Base-by-base conservation (phyloP, 331 rosid genomes). In the Phaseolus coccineus region DNA sequence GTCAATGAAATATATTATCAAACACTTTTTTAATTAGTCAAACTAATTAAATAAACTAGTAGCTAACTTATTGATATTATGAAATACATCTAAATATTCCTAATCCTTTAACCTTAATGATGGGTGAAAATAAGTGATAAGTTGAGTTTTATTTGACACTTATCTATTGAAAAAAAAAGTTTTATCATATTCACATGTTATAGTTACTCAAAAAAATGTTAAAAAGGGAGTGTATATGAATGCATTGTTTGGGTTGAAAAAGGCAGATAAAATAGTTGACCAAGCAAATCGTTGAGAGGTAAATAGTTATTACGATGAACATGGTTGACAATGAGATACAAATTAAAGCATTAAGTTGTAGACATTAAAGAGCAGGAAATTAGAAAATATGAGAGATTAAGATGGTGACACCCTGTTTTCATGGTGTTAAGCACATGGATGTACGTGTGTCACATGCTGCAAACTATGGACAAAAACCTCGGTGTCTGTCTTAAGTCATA, bases 401-500 rank as follows among this genome's bases (percentile, higher is more conserved):
- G 28, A 46, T 11, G 2, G 9, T 67, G 46, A 40, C 71, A 66
- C 19, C n/a, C 71, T 66, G 71, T 19, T 25, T 40, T 44, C 4
- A 33, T 13, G 62, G 62, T 19, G 51, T 22, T 61, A 46, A 44
- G 69, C 46, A 28, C 22, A 24, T 65, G 57, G 69, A 30, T 52
- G 5, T 56, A 42, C 33, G 40, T 55, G 69, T 66, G 69, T 68
- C 76, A 11, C 35, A 28, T 9, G 15, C 68, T 24, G 69, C 33
- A 77, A 77, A 19, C n/a, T 63, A 77, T 51, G 44, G 77, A 42
- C 52, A 57, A 69, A 68, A 58, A 57, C 8, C 13, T 9, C 22
- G 22, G 22, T 19, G 22, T 30, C 14, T 70, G 77, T 6, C 69
- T 28, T 79, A 79, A 79, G 82, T 79, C 82, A 69, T 53, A 44